Base-by-base conservation (phyloP, 2,329 filamentous ascomycete genomes). In the Aureobasidium musti region DNA sequence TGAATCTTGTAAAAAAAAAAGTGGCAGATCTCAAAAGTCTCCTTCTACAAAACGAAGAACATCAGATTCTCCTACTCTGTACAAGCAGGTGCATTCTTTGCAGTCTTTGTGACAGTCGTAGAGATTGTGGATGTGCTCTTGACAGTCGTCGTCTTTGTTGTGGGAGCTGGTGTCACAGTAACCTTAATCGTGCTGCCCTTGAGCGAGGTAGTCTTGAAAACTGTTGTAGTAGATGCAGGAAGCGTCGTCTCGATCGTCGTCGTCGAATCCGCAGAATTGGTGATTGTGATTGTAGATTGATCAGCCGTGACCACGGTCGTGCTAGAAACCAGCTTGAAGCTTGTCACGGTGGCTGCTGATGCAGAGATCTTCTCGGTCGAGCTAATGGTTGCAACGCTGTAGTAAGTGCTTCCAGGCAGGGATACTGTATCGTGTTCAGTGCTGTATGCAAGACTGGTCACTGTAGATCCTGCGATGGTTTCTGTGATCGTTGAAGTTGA, bases 191-290 rank as follows among this genome's bases (percentile, higher is more conserved):
- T 70, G 26, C 39, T 49, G 11, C 65, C 66, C 28, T 69, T 66
- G 33, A 65, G 28, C 14, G 65, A 63, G 17, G 52, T 54, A 4
- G 69, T 70, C 57, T 68, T 69, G 57, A 49, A 65, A 21, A 71
- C 47, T 1, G 68, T 71, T 0, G 52, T 35, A 19, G 69, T 69
- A 1, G 67, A 66, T 7, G 67, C 70, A 8, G 71, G 70, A n/a
- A 74, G 64, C 8, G 71, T 75, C 2, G 66, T 72, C 39, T 53
- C 70, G 11, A 70, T 65, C 3, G 67, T 74, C 3, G 69, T 71
- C 1, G 70, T 72, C 7, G 65, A 61, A 43, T 69, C 69, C 11
- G 67, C 68, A 23, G 65, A 59, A 28, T 67, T 66, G 4, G 59
- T 66, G 6, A 63, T 47, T 0, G 69, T 71, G 5, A 65, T 43